These are phyloP conservation scores for Lactifluus piperatus DNA, from an alignment of 768 basidiomycete species.

Conservation along the genomic window DNA sequence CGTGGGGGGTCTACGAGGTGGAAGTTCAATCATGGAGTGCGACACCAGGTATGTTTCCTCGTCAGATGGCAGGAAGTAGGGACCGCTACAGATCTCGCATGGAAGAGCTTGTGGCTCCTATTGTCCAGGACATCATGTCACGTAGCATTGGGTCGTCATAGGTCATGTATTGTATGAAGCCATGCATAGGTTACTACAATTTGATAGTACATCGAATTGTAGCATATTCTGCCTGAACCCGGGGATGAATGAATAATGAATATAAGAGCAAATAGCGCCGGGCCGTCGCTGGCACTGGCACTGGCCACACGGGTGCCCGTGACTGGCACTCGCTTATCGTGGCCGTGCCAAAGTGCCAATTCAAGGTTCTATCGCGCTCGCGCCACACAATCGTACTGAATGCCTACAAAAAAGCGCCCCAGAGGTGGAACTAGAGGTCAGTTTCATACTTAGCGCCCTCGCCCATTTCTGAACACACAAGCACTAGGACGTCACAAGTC, in stretches of 20 bases:
- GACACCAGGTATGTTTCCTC: neutral
- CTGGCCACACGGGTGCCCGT: no score
- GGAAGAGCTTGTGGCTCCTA: neutral
- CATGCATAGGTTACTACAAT: no score
- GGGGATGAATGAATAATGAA: no score
- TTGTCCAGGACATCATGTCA: neutral
- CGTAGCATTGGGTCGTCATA: no score
- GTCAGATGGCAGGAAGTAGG: neutral
- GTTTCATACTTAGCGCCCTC: neutral
- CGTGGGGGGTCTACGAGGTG: neutral
- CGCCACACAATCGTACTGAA: neutral
- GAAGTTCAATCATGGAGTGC: neutral
- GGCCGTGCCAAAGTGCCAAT: no score
- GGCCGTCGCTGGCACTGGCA: no score
- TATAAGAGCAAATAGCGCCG: no score
- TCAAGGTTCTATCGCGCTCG: no score
- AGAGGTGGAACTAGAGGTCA: neutral
- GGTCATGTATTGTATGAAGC: no score
- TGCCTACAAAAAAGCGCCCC: neutral
- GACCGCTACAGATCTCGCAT: neutral
- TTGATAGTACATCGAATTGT: no score
- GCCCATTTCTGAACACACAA: neutral
- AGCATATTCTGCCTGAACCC: no score
- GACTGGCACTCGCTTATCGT: no score
- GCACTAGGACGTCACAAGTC: neutral